phyloP scores from a whole-genome alignment of 495 filamentous ascomycete genomes.

The Rostrohypoxylon terebratum region DNA sequence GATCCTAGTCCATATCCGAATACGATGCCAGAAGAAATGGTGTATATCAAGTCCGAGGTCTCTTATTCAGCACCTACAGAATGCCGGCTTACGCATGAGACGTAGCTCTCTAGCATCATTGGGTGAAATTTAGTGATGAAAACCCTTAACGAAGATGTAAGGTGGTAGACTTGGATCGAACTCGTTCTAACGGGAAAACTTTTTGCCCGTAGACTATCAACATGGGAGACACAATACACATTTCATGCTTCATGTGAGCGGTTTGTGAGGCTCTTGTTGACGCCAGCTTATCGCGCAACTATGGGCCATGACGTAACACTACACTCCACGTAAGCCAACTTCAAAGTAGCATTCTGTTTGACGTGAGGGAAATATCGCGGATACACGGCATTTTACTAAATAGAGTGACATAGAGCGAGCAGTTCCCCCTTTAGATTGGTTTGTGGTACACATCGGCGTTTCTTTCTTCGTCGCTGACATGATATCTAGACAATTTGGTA shows the following conservation, averaged over 20 bases:
- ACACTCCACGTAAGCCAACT: neutral
- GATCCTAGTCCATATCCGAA: neutral
- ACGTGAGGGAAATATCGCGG: neutral
- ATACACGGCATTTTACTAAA: neutral
- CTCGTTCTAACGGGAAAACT: neutral
- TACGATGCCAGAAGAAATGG: neutral
- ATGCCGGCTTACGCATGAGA: neutral
- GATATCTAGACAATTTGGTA: neutral
- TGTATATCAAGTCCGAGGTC: neutral
- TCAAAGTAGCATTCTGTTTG: neutral
- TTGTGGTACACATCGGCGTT: conserved; percentile 7
- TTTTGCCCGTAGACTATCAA: neutral
- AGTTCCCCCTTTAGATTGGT: neutral
- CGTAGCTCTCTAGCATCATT: neutral
- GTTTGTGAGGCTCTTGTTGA: conserved; percentile 4
- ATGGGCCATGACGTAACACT: conserved; percentile 4
- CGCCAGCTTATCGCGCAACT: neutral
- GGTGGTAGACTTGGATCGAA: neutral
- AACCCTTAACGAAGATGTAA: neutral
- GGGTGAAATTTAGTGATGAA: neutral
- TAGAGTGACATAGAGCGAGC: neutral
- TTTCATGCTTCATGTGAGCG: neutral
- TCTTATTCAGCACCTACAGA: neutral
- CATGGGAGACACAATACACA: neutral
- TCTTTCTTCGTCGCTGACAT: conserved; percentile 1